Percentiles rank a stretch among this genome's conserved stretches.
These are phyloP conservation scores for Atkinsonella texensis DNA, from an alignment of 2,329 filamentous ascomycete species.

Conservation along the genomic window DNA sequence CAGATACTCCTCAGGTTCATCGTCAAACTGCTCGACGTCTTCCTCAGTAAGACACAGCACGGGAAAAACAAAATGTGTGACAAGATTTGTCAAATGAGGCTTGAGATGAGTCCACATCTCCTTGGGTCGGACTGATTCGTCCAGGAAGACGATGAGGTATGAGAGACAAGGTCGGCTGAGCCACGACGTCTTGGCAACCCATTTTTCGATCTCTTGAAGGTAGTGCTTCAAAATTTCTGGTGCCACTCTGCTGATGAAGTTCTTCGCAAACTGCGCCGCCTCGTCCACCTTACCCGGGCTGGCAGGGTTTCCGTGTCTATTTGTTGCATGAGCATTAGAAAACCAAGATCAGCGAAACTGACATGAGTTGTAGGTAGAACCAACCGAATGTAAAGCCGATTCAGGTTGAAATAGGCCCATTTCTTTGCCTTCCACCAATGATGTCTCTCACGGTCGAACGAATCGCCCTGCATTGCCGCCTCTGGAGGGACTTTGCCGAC, in stretches of 20 bases:
- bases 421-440: slow-evolving; percentile 99
- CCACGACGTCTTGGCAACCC: slow-evolving; percentile 91
- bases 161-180: slow-evolving; percentile 88
- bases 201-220: slow-evolving; percentile 88
- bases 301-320: slow-evolving; percentile 78
- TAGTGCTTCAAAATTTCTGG: slow-evolving; percentile 96
- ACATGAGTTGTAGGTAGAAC: slow-evolving; percentile 10
- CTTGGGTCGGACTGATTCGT: slow-evolving; percentile 95
- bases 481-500: slow-evolving; percentile 76
- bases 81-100: slow-evolving; percentile 82
- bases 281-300: slow-evolving; percentile 64
- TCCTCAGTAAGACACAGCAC: slow-evolving; percentile 86
- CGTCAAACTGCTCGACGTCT: slow-evolving; percentile 85
- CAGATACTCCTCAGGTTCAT: slow-evolving; percentile 91
- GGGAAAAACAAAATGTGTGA: slow-evolving; percentile 91
- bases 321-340: not conserved
- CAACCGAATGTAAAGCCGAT: slow-evolving; percentile 84
- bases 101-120: slow-evolving; percentile 93
- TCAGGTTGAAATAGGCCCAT: slow-evolving; percentile 97
- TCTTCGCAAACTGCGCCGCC: slow-evolving; percentile 73
- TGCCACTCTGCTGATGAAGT: slow-evolving; percentile 82
- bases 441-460: slow-evolving; percentile 79
- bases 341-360: not conserved
- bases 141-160: slow-evolving; percentile 87
- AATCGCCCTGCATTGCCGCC: slow-evolving; percentile 69